Conservation (phyloP, 495 filamentous ascomycete species). For the Xylaria telfairii region DNA sequence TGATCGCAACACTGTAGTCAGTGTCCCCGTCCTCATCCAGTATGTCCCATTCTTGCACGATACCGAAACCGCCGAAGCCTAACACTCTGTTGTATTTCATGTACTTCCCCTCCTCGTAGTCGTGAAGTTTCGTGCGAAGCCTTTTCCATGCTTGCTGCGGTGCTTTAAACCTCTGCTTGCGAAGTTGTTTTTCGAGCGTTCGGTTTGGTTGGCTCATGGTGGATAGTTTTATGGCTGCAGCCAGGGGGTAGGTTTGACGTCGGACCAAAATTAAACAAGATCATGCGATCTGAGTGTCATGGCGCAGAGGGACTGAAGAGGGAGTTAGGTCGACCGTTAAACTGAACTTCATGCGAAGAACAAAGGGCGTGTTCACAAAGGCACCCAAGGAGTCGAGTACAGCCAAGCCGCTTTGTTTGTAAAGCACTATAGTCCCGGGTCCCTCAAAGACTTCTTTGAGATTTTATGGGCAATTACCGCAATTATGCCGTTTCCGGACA, state of each 20-base stretch:
- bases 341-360: neutral
- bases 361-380: neutral
- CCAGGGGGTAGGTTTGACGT: neutral
- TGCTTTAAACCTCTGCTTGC: neutral
- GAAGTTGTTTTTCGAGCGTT: neutral
- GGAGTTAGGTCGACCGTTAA: neutral
- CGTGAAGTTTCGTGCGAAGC: neutral
- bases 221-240: neutral
- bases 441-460: conserved; percentile 15
- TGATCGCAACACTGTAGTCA: conserved; percentile 10
- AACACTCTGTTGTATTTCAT: conserved; percentile 17
- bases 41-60: conserved; percentile 11
- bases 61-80: conserved; percentile 18
- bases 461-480: neutral
- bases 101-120: neutral
- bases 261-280: neutral
- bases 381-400: conserved; percentile 5
- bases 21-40: neutral
- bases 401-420: neutral
- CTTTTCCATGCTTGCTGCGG: conserved; percentile 18
- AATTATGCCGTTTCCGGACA: conserved; percentile 14
- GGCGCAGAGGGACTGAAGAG: neutral
- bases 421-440: neutral
- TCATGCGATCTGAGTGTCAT: neutral
- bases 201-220: neutral